phyloP scores from a whole-genome alignment of 2,329 filamentous ascomycete genomes.

The Aspergillus versicolor region DNA sequence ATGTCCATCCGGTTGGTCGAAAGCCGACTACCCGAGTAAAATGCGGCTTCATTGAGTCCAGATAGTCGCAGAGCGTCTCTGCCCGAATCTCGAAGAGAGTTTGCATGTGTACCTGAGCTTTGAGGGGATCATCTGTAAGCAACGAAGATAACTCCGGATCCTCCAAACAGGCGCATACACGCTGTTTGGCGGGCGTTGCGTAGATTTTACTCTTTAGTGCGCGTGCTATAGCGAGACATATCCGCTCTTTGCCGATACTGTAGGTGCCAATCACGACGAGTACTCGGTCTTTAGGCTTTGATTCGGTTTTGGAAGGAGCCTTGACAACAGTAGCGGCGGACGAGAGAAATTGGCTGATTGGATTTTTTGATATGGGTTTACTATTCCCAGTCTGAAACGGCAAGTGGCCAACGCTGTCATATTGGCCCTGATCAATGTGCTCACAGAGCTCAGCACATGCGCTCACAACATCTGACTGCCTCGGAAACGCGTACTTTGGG shows the following conservation, averaged over 20 bases:
- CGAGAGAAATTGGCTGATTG: conserved; percentile 64
- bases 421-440: conserved; percentile 69
- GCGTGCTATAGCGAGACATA: conserved; percentile 87
- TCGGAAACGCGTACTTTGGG: conserved; percentile 91
- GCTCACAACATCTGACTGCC: conserved; percentile 80
- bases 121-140: conserved; percentile 75
- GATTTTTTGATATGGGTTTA: conserved; percentile 44
- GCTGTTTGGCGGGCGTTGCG: conserved; percentile 77
- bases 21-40: conserved; percentile 89
- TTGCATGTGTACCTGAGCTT: conserved; percentile 97
- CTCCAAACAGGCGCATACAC: conserved; percentile 79
- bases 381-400: conserved; percentile 58
- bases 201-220: conserved; percentile 87
- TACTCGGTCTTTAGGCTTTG: conserved; percentile 60
- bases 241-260: conserved; percentile 95
- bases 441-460: conserved; percentile 86
- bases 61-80: conserved; percentile 86
- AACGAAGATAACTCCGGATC: conserved; percentile 76
- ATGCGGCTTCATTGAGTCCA: conserved; percentile 73
- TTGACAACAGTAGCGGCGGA: conserved; percentile 40
- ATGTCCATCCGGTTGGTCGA: conserved; percentile 91
- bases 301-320: conserved; percentile 29
- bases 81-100: conserved; percentile 90
- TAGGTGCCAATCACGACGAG: conserved; percentile 95
- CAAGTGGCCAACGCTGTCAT: conserved; percentile 58